Evolutionary conservation across 1,139 yeast species (phyloP), one percentile per base, ranked within the genome.

Genomic region (Hyphopichia pseudoburtonii): DNA sequence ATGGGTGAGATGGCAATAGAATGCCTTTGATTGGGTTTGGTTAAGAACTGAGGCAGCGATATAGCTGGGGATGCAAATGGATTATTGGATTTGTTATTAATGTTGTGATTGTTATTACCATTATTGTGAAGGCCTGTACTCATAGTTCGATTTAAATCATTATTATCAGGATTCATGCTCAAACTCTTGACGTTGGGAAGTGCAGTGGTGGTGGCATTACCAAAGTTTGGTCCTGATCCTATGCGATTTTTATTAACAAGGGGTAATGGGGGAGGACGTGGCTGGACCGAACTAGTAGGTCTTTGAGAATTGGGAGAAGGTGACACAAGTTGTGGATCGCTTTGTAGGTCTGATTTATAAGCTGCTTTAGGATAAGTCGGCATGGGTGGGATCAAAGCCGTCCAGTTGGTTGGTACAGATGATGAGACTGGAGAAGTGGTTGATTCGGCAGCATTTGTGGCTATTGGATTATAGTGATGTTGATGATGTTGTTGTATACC

Each of bases 321-420:
- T n/a, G n/a, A n/a, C 11, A 23, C 15, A 9, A 23, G 26, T 19
- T 39, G 26, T 23, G 16, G 25, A 30, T 28, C 24, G 12, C 29
- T 18, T 23, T 18, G 26, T 32, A 18, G 25, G 17, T 35, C 30
- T 16, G 30, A 32, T 12, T 33, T 33, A 15, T 25, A 17, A 26
- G 36, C 30, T 7, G 46, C 32, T 19, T 36, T 33, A 1, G 49
- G 48, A 17, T 30, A 33, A 12, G 41, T 25, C 8, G 52, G 52
- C 45, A 48, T 39, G 8, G 52, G 52, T 12, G 52, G 52, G 25
- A 48, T 48, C 24, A 48, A 41, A 8, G 51, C 21, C 2, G 50
- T 46, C 52, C 52, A 48, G 34, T 45, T 48, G 4, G 48, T 33
- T 16, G 41, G 19, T 14, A 15, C 30, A 10, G 19, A 3, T 10